Evolutionary conservation across 2,329 filamentous ascomycete species (phyloP), one percentile per base, ranked within the genome.

Genomic region (Phoma sp.): DNA sequence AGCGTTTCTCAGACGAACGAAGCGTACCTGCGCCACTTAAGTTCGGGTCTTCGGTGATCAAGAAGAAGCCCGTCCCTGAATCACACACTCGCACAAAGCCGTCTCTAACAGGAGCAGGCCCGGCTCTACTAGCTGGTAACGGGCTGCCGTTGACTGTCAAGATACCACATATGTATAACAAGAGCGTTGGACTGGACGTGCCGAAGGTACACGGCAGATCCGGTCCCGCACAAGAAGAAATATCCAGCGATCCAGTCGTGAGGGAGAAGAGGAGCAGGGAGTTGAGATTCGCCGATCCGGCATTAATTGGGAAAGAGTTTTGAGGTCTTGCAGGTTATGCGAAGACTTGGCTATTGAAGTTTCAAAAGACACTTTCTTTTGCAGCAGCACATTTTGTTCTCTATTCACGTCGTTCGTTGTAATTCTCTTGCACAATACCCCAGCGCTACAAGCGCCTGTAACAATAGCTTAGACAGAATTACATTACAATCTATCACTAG

Each of bases 101-200:
- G 12, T 50, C 58, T 5, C 53, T 67, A 15, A 53, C 54, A 28
- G 63, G 60, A 11, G 55, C 60, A 2, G 60, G 64, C 2, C 61
- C 68, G 36, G 32, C 58, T 6, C 46, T 67, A 7, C 47, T 62
- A 7, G 43, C 38, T 34, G 43, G 56, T 54, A 21, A 60, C 2
- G 62, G 64, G n/a, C 57, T 66, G 6, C 64, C 68, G 1, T 53
- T 68, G 34, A 60, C 60, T 2, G 59, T 66, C 21, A 65, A 62
- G 40, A 54, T 62, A 20, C 65, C 57, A 23, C 59, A 60, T 17
- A 57, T 39, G 29, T 43, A 56, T 29, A 52, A 57, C 7, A 48
- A 55, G 18, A 61, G 49, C 15, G 34, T 56, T 12, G 58, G 59
- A 6, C 62, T 70, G 5, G 62, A 66, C 3, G 63, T 65, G 1